Conservation (phyloP, 2,329 filamentous ascomycete genomes). For the Aureobasidium sp. region DNA sequence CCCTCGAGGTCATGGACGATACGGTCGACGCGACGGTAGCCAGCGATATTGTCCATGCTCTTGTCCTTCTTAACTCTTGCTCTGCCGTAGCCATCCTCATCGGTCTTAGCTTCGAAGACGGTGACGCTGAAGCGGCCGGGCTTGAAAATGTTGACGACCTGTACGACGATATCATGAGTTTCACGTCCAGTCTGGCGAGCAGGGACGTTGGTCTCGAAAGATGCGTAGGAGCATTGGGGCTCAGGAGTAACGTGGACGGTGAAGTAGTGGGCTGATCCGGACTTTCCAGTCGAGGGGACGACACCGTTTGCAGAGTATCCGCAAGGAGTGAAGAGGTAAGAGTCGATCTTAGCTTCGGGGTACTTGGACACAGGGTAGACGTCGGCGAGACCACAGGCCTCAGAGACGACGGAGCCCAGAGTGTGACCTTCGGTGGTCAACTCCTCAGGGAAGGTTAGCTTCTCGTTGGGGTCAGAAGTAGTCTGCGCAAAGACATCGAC, state of each 20-base stretch:
- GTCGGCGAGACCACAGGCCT: slow-evolving; percentile 78
- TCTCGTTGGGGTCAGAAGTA: slow-evolving; percentile 54
- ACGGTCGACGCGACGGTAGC: slow-evolving; percentile 83
- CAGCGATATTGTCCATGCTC: slow-evolving; percentile 69
- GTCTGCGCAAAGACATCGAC: slow-evolving; percentile 74
- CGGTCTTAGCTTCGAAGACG: slow-evolving; percentile 80
- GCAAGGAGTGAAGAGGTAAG: slow-evolving; percentile 93
- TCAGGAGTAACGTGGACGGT: slow-evolving; percentile 98
- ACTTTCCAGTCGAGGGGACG: slow-evolving; percentile 57
- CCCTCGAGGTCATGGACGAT: slow-evolving; percentile 97
- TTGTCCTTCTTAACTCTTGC: slow-evolving; percentile 37
- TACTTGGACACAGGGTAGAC: slow-evolving; percentile 84
- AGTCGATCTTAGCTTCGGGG: slow-evolving; percentile 87
- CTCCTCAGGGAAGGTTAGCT: slow-evolving; percentile 57
- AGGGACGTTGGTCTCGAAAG: slow-evolving; percentile 96
- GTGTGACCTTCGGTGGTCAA: slow-evolving; percentile 90
- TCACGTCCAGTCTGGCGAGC: slow-evolving; percentile 79
- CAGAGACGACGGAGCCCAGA: slow-evolving; percentile 84
- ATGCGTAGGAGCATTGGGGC: slow-evolving; percentile 93
- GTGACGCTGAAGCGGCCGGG: slow-evolving; percentile 97
- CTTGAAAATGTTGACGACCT: slow-evolving; percentile 93
- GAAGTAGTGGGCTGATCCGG: slow-evolving; percentile 70
- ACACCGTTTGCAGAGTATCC: slow-evolving; percentile 97
- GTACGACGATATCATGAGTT: slow-evolving; percentile 83
- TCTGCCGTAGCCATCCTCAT: slow-evolving; percentile 32